Base-by-base conservation (phyloP, 2,329 filamentous ascomycete genomes). In the Cyphellophora europaea region DNA sequence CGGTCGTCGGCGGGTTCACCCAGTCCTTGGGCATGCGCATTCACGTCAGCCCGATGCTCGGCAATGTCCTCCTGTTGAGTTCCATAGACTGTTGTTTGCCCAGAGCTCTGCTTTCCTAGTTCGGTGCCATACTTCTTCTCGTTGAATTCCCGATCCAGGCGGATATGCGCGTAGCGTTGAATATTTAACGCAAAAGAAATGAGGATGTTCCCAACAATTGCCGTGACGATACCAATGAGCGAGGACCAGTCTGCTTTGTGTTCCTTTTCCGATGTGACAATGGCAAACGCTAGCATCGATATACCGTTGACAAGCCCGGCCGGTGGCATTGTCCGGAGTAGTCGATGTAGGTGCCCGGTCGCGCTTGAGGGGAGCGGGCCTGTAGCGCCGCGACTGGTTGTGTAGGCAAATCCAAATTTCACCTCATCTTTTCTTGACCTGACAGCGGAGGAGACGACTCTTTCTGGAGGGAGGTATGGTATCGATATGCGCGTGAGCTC, bases 151-250 rank as follows among this genome's bases (percentile, higher is more conserved):
- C 79, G 72, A 43, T 85, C 77, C 42, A 98, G 71, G 37, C 81
- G 75, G 38, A 91, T 85, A 55, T 98, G 91, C 19, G 91, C 89
- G 56, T 96, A 96, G 46, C 91, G 78, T 61, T 98, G 91, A 32
- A 93, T 89, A 55, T 98, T 98, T 42, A 98, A 74, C 10, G 91
- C 91, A 44, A 98, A 78, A 1, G 89, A 93, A 47, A 98, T 96
- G 35, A 98, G 72, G 19, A 95, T 67, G 53, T 98, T 98, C 37
- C 91, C 91, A 33, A 82, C 72, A 52, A 98, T 93, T 33, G 91
- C 88, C 3, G 88, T 93, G 35, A 89, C 62, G 52, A 98, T 95
- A 49, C 91, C 91, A 53, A 98, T 96, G 35, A 96, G 67, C 16
- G 87, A 93, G 30, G 87, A 93, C 88, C 89, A 96, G 30, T 17